Percentiles rank a stretch among this genome's conserved stretches.
phyloP scores from a whole-genome alignment of 768 basidiomycete genomes.

The Hypholoma fasciculare region DNA sequence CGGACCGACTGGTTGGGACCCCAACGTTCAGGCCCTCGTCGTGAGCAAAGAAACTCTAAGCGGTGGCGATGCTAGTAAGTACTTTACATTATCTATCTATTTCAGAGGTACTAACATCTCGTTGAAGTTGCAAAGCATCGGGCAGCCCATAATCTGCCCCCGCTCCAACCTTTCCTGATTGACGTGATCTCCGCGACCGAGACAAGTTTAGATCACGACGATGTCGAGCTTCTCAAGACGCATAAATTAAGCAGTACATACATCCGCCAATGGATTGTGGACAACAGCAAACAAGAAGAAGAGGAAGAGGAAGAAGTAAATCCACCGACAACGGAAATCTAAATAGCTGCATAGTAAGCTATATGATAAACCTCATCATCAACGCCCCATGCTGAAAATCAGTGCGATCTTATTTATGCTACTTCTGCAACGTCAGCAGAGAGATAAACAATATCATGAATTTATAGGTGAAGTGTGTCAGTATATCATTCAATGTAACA shows the following conservation, averaged over 20 bases:
- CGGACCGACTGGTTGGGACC: constrained; percentile 88
- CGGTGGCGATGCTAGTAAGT: constrained; percentile 76
- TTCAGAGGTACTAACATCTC: background rate
- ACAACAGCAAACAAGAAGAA: constrained; percentile 24
- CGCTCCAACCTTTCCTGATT: constrained; percentile 73
- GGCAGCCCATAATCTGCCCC: constrained; percentile 51
- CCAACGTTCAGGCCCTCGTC: constrained; percentile 88
- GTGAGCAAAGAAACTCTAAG: constrained; percentile 86
- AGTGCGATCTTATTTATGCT: too few relatives aligned
- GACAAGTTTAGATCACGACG: constrained; percentile 58
- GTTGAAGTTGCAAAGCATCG: constrained; percentile 64
- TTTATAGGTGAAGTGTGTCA: background rate
- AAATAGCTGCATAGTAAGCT: too few relatives aligned
- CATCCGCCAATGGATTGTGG: constrained; percentile 85
- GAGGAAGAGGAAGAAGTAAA: constrained; percentile 9
- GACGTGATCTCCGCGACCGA: constrained; percentile 82
- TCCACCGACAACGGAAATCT: background rate
- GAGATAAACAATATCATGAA: background rate
- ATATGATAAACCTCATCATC: too few relatives aligned
- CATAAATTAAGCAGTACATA: constrained; percentile 95
- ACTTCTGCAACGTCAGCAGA: too few relatives aligned
- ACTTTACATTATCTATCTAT: constrained; percentile 1
- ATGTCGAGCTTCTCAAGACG: constrained; percentile 67
- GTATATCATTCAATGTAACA: background rate
- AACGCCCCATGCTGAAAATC: too few relatives aligned